These are phyloP conservation scores for Cyclocybe aegerita DNA, from an alignment of 768 basidiomycete genomes.

Conservation along the genomic window DNA sequence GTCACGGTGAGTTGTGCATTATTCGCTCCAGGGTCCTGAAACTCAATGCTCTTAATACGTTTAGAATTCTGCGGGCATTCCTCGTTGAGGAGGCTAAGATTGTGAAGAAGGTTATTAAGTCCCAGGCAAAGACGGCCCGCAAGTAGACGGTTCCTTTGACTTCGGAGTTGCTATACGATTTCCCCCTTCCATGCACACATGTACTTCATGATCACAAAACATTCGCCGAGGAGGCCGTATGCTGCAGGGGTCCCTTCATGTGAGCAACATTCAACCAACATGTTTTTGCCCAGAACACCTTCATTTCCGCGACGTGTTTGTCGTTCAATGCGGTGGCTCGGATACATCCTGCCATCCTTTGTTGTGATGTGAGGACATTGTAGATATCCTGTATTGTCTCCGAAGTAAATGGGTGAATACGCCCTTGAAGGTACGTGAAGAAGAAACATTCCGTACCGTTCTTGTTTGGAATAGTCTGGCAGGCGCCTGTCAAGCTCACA, in stretches of 20 bases:
- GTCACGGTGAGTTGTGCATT: slow-evolving; percentile 66
- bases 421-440: too few relatives aligned
- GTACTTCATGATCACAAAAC: slow-evolving; percentile 20
- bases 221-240: slow-evolving; percentile 17
- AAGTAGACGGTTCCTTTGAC: slow-evolving; percentile 32
- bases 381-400: too few relatives aligned
- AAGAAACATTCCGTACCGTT: too few relatives aligned
- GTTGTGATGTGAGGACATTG: too few relatives aligned
- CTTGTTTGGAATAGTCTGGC: too few relatives aligned
- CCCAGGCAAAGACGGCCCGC: slow-evolving; percentile 60
- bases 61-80: slow-evolving; percentile 96
- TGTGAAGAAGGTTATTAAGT: slow-evolving; percentile 99
- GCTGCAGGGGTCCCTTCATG: neutral
- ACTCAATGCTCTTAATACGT: slow-evolving; percentile 1
- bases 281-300: too few relatives aligned
- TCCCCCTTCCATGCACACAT: slow-evolving; percentile 26
- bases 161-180: slow-evolving; percentile 18
- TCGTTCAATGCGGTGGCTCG: too few relatives aligned
- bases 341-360: too few relatives aligned
- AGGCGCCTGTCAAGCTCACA: too few relatives aligned
- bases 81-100: slow-evolving; percentile 99
- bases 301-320: too few relatives aligned
- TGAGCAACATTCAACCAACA: too few relatives aligned
- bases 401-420: too few relatives aligned
- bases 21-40: neutral